phyloP scores from a whole-genome alignment of 1,284 basidiomycete species.

The Irpex rosettiformis region DNA sequence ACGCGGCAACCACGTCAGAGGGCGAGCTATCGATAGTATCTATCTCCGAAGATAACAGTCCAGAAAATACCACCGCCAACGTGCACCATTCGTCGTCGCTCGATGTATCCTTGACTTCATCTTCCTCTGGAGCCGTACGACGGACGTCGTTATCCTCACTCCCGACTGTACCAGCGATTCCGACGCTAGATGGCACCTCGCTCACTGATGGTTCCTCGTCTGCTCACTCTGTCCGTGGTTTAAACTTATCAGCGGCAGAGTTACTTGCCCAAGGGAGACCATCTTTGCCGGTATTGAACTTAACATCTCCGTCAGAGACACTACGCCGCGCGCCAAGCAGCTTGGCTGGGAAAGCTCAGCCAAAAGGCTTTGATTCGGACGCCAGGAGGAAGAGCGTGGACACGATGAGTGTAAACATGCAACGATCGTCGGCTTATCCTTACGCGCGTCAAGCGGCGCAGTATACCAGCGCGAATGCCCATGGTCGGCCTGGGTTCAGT shows the following conservation, averaged over 20 bases:
- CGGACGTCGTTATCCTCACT: background rate
- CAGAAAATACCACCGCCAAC: background rate
- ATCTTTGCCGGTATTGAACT: conserved; percentile 14
- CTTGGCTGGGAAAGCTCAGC: background rate
- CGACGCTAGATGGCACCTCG: background rate
- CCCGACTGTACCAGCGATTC: background rate
- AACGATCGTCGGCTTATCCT: conserved; percentile 58
- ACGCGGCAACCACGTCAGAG: background rate
- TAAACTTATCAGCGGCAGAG: conserved; percentile 9
- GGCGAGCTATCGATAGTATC: background rate
- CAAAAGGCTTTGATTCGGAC: conserved; percentile 9
- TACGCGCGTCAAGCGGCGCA: conserved; percentile 54
- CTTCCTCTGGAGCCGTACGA: background rate
- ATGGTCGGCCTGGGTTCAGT: background rate
- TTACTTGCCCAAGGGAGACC: conserved; percentile 12
- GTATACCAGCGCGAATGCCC: conserved; percentile 26
- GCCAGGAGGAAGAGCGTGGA: conserved; percentile 13
- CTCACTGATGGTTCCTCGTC: background rate
- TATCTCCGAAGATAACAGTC: background rate
- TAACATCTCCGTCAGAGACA: background rate
- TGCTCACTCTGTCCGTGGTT: background rate
- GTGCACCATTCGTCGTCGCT: background rate
- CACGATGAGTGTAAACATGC: conserved; percentile 50
- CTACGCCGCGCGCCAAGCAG: background rate
- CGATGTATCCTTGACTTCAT: background rate